phyloP scores from a whole-genome alignment of 2,329 filamentous ascomycete genomes.

The Paradendryphiella salina region DNA sequence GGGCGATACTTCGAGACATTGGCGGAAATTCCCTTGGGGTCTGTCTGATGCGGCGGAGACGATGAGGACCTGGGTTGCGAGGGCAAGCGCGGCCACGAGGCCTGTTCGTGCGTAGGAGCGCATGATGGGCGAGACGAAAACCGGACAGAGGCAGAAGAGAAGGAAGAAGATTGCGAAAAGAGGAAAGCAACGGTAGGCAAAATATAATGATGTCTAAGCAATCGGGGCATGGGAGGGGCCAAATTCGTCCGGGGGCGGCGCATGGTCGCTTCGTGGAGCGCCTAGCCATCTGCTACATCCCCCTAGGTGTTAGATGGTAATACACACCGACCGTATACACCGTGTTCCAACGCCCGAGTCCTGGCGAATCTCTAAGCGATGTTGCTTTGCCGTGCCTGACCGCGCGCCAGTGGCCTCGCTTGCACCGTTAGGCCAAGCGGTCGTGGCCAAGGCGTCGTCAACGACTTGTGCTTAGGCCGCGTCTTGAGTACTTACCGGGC shows the following conservation, averaged over 20 bases:
- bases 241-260: slow-evolving; percentile 2
- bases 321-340: slow-evolving; percentile 20
- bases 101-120: slow-evolving; percentile 10
- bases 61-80: slow-evolving; percentile 15
- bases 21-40: slow-evolving; percentile 28
- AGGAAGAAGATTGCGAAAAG: neutral
- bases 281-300: slow-evolving; percentile 9
- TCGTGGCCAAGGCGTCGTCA: slow-evolving; percentile 10
- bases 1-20: slow-evolving; percentile 29
- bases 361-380: slow-evolving; percentile 23
- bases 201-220: slow-evolving; percentile 5
- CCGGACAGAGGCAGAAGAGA: neutral
- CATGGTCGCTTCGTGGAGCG: slow-evolving; percentile 1
- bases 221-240: slow-evolving; percentile 2
- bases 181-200: neutral
- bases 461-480: slow-evolving; percentile 1
- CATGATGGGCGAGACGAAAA: slow-evolving; percentile 9
- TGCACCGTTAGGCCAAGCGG: slow-evolving; percentile 2
- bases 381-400: neutral
- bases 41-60: slow-evolving; percentile 21
- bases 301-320: neutral
- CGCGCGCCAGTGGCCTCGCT: slow-evolving; percentile 12
- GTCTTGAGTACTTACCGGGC: neutral
- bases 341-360: slow-evolving; percentile 12
- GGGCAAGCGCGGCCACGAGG: slow-evolving; percentile 12